Percentiles rank a stretch among this genome's conserved stretches.
phyloP scores from a whole-genome alignment of 2,329 filamentous ascomycete species.

The Trichophyton rubrum region DNA sequence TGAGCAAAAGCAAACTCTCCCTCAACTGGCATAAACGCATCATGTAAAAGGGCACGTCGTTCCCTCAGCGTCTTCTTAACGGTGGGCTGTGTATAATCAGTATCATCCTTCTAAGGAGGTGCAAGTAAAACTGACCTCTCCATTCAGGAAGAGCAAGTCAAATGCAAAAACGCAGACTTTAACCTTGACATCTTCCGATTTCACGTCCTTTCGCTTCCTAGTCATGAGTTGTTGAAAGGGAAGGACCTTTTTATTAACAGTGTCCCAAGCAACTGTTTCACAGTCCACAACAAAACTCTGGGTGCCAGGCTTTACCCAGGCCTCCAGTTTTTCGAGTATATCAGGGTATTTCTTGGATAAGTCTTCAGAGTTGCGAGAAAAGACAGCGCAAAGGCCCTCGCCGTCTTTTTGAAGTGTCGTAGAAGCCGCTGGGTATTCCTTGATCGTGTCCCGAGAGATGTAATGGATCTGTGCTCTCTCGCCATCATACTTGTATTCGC shows the following conservation, averaged over 20 bases:
- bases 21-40: conserved; percentile 63
- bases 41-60: conserved; percentile 60
- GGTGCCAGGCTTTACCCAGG: conserved; percentile 80
- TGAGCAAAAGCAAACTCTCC: conserved; percentile 89
- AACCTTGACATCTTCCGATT: conserved; percentile 86
- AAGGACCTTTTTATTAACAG: conserved; percentile 85
- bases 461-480: conserved; percentile 98
- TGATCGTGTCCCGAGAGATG: conserved; percentile 64
- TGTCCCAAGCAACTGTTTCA: conserved; percentile 94
- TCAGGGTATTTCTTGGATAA: conserved; percentile 96
- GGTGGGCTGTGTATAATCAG: conserved; percentile 40
- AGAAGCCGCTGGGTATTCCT: conserved; percentile 53
- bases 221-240: conserved; percentile 99
- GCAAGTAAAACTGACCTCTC: conserved; percentile 43
- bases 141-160: conserved; percentile 86
- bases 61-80: conserved; percentile 80
- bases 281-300: conserved; percentile 97
- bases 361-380: conserved; percentile 95
- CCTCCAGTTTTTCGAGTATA: conserved; percentile 72
- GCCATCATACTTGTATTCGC: conserved; percentile 98
- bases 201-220: conserved; percentile 92
- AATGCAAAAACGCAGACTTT: conserved; percentile 97
- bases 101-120: conserved; percentile 7
- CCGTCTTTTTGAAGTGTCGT: conserved; percentile 50
- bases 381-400: conserved; percentile 74